phyloP scores from a whole-genome alignment of 2,329 filamentous ascomycete species.

The Monosporascus sp. region DNA sequence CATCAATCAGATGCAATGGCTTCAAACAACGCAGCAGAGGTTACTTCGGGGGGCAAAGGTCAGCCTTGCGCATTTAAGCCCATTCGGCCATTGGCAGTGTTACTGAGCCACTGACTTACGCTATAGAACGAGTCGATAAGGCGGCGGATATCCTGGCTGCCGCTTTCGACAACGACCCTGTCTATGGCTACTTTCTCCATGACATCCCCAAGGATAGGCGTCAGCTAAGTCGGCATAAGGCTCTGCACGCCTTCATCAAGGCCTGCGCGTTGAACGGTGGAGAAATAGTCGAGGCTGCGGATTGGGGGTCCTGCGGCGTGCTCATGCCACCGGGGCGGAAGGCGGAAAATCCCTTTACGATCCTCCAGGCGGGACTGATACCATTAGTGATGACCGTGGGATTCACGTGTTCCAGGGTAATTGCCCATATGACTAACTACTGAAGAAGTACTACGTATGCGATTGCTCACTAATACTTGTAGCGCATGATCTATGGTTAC shows the following conservation, averaged over 20 bases:
- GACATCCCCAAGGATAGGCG: slow-evolving; percentile 4
- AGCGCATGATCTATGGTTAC: slow-evolving; percentile 3
- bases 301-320: slow-evolving; percentile 6
- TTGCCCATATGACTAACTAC: background rate
- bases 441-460: background rate
- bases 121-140: slow-evolving; percentile 2
- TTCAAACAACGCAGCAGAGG: background rate
- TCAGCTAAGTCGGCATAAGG: background rate
- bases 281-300: slow-evolving; percentile 3
- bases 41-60: background rate
- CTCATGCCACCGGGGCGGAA: slow-evolving; percentile 6
- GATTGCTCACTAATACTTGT: background rate
- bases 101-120: background rate
- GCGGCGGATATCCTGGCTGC: slow-evolving; percentile 1
- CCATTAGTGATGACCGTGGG: background rate
- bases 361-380: slow-evolving; percentile 1
- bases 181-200: slow-evolving; percentile 8
- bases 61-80: background rate
- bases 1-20: background rate
- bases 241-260: slow-evolving; percentile 3
- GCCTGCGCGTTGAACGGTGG: slow-evolving; percentile 4
- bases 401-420: background rate
- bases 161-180: slow-evolving; percentile 8
- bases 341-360: slow-evolving; percentile 1
- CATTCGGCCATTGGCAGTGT: too few species aligned